Evolutionary conservation across 2,329 filamentous ascomycete genomes (phyloP), one percentile per base, ranked within the genome.

Genomic region (Claviceps quebecensis): DNA sequence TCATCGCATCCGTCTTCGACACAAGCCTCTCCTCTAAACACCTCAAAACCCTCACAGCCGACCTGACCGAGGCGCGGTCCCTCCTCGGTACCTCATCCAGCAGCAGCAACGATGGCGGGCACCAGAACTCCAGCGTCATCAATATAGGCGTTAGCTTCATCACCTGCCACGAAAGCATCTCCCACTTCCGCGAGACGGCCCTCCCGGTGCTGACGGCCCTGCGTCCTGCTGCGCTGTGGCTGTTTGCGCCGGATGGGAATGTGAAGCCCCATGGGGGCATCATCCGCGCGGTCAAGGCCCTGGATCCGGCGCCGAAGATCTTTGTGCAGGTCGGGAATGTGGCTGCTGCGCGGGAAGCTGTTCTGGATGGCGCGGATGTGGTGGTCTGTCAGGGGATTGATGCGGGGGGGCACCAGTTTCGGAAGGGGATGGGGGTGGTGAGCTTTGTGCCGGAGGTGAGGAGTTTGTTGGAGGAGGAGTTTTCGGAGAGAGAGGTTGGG

Each of bases 301-400:
- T 64, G 14, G 57, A 58, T 4, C 46, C 56, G 5, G 65, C 59
- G 41, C 68, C 75, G 56, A 69, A 70, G 53, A 71, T 82, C 7
- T 80, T 81, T 62, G 70, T 83, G 1, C 81, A 84, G 60, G 70
- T 82, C 13, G 81, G 81, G 40, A 81, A 74, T 37, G 75, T 84
- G 2, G 61, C 63, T 0, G 73, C 79, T 7, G 80, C 80, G 8
- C 49, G 73, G 11, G 69, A 72, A 52, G 75, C 72, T 0, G 67
- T 72, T 1, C 47, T 56, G n/a, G 67, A 72, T 22, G 74, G 72
- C 0, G 65, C 76, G 0, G 78, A 84, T 57, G 77, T 77, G 29
- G 58, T 84, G 2, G 77, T 84, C 6, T 71, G 78, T 5, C 81
- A 84, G 62, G 81, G 81, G 2, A 69, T 72, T 5, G 81, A 84